A percentile compares a stretch with the other conserved stretches of the same genome.
These are phyloP conservation scores for Talaromyces sp. DNA, from an alignment of 2,329 filamentous ascomycete species.

Conservation along the genomic window DNA sequence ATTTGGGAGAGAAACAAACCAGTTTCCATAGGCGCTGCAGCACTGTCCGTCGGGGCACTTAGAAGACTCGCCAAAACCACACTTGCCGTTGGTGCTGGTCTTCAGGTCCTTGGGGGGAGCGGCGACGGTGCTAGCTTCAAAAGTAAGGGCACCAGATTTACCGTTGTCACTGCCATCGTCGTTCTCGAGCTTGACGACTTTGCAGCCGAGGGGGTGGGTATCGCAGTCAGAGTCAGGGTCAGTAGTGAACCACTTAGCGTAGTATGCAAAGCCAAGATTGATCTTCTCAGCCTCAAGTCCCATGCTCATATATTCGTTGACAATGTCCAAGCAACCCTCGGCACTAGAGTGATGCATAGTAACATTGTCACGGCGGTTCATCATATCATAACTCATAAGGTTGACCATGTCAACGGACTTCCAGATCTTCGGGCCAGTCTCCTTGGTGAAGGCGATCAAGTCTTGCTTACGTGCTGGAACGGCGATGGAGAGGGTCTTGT, in stretches of 20 bases:
- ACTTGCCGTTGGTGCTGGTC: slow-evolving; percentile 32
- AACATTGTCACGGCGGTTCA: slow-evolving; percentile 67
- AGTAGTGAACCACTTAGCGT: slow-evolving; percentile 68
- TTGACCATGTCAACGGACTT: slow-evolving; percentile 67
- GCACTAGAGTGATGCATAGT: slow-evolving; percentile 70
- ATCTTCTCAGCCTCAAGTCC: slow-evolving; percentile 60
- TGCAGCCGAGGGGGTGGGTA: slow-evolving; percentile 58
- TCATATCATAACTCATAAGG: slow-evolving; percentile 72
- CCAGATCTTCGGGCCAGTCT: slow-evolving; percentile 62
- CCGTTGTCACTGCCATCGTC: slow-evolving; percentile 62
- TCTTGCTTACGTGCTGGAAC: slow-evolving; percentile 65
- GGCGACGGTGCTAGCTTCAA: slow-evolving; percentile 38
- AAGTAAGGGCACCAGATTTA: slow-evolving; percentile 56
- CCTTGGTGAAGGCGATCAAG: slow-evolving; percentile 67
- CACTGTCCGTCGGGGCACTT: slow-evolving; percentile 37
- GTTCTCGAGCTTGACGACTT: slow-evolving; percentile 62
- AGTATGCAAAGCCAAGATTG: slow-evolving; percentile 70
- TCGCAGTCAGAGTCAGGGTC: slow-evolving; percentile 52
- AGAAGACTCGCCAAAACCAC: slow-evolving; percentile 31
- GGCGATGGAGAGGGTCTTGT: slow-evolving; percentile 67
- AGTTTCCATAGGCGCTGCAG: slow-evolving; percentile 42
- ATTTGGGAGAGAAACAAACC: slow-evolving; percentile 26
- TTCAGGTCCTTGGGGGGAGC: slow-evolving; percentile 29
- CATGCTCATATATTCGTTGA: slow-evolving; percentile 62
- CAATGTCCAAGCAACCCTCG: slow-evolving; percentile 54